Evolutionary conservation across 2,329 filamentous ascomycete species (phyloP).

Genomic region (Phaeosphaeriaceae sp.): DNA sequence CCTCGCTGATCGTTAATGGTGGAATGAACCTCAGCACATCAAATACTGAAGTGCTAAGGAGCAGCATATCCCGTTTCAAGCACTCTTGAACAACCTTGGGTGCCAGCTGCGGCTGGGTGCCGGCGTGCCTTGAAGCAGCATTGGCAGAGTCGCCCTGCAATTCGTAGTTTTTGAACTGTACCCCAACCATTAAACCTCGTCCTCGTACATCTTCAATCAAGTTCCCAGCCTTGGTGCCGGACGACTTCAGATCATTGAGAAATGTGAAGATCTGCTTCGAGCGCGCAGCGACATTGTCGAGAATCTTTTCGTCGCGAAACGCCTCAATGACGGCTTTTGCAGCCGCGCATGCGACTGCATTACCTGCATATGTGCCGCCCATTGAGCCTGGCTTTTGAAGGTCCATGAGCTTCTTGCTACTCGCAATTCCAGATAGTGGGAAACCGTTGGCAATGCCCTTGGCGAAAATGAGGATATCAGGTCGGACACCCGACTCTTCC

Average conservation of each 20-base stretch:
- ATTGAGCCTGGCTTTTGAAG: slow-evolving; percentile 39
- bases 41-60: slow-evolving; percentile 40
- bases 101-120: slow-evolving; percentile 30
- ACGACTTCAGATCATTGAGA: slow-evolving; percentile 30
- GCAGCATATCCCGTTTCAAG: slow-evolving; percentile 37
- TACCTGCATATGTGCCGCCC: slow-evolving; percentile 41
- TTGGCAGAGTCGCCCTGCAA: slow-evolving; percentile 31
- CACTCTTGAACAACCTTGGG: slow-evolving; percentile 38
- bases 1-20: slow-evolving; percentile 36
- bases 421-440: slow-evolving; percentile 38
- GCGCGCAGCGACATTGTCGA: slow-evolving; percentile 36
- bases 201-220: slow-evolving; percentile 39
- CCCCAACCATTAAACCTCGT: slow-evolving; percentile 36
- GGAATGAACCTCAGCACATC: slow-evolving; percentile 40
- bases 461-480: slow-evolving; percentile 54
- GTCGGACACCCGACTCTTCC: slow-evolving; percentile 53
- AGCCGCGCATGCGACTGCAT: slow-evolving; percentile 38
- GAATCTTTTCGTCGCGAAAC: slow-evolving; percentile 36
- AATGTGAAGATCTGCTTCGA: slow-evolving; percentile 38
- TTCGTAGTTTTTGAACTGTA: slow-evolving; percentile 32
- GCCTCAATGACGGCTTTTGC: slow-evolving; percentile 34
- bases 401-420: slow-evolving; percentile 35
- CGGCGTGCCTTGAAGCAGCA: slow-evolving; percentile 18
- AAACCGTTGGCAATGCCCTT: slow-evolving; percentile 43
- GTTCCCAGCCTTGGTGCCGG: slow-evolving; percentile 33